Evolutionary conservation across 2,329 filamentous ascomycete species (phyloP), one percentile per base, ranked within the genome.

Genomic region (Fusarium agapanthi): DNA sequence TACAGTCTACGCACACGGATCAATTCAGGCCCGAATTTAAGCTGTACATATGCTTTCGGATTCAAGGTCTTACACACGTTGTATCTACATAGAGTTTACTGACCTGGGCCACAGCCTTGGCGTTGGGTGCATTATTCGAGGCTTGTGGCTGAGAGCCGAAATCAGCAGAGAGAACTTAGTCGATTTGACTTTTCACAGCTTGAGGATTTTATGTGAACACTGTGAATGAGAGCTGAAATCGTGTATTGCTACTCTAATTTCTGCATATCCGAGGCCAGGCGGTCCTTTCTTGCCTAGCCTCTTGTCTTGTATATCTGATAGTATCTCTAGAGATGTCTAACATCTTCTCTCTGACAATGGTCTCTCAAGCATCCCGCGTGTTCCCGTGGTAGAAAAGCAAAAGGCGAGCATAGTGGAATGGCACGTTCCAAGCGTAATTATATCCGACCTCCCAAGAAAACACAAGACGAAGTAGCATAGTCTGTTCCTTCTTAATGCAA

Each of bases 171-270:
- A 20, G 16, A 37, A 37, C 35, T 37, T 7, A 4, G 3, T 14
- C 1, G 5, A 2, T 6, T 16, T 12, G 3, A 4, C 26, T 16
- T n/a, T 5, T 1, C 44, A 47, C 10, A 22, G 20, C 7, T n/a
- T n/a, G 13, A 7, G 15, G 1, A 18, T 7, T 32, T 18, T 16
- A 8, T 11, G 20, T 37, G 18, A 22, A 7, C 5, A 1, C 6
- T 0, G 2, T 30, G 10, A 4, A 8, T 8, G 3, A n/a, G 4
- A 30, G 10, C 7, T 47, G 10, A 18, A 18, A 7, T 7, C 0
- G 1, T 32, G 11, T 9, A 32, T 18, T 7, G 0, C 8, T 32
- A 11, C 22, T 32, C 26, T 7, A 18, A 11, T 30, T n/a, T 12
- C 28, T 30, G 10, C 10, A 18, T n/a, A 5, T 48, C 15, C 22